Base-by-base conservation (phyloP, 1,284 basidiomycete species). In the Dichomitus squalens region DNA sequence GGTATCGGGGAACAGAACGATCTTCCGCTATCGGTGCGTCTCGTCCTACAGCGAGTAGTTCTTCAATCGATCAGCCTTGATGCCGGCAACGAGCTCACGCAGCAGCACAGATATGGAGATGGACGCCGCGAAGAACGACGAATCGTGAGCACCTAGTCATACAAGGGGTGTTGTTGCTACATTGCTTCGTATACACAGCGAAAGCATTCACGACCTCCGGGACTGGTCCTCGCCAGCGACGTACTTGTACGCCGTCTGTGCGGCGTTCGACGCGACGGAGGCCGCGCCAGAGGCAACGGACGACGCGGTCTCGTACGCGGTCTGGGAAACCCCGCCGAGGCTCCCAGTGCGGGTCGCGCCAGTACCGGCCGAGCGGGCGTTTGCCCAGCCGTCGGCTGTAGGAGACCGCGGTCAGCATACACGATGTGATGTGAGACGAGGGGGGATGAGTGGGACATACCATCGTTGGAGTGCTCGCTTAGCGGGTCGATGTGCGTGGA, bases 401-500 rank as follows among this genome's bases (percentile, higher is more conserved):
- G 2, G 7, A 2, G 41, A 5, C 9, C 20, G 9, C 5, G 23
- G 34, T 35, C 39, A 55, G 23, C 39, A 6, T n/a, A n/a, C n/a
- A n/a, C n/a, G n/a, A n/a, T n/a, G n/a, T n/a, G n/a, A n/a, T 9
- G 2, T 11, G 11, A 11, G 7, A 20, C 11, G 23, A 49, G 7
- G 12, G 36, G 27, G 39, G 34, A 23, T 9, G 33, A 47, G 35
- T 25, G 38, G 9, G 21, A 61, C 68, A 18, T 12, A 76, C 76
- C 75, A 64, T 77, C 75, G 60, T 76, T 77, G 5, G 76, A 76
- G 57, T 75, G 73, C 54, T 81, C 75, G 60, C 75, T 76, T 58
- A 83, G 67, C 16, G 80, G 82, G 56, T 79, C 80, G 53, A 83
- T 80, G 58, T 82, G 73, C 14, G 79, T 70, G 27, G 73, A 68